Percentiles rank a stretch among this genome's conserved stretches.
phyloP scores from a whole-genome alignment of 225 moss, liverwort and hornwort species.

The Takakia lepidozioides region DNA sequence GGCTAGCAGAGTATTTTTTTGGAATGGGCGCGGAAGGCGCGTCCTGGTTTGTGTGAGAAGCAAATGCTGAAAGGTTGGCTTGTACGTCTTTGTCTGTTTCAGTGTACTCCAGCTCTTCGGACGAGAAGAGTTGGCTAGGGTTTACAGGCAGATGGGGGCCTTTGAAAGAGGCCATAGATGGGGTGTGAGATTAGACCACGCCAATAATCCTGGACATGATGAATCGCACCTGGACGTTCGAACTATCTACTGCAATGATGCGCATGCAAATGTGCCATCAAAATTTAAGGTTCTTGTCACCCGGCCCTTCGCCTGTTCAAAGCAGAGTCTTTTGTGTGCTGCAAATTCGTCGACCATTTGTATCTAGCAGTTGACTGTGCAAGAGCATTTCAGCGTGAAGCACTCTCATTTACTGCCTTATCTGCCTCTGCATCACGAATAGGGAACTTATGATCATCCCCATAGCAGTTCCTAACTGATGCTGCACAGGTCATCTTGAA shows the following conservation, averaged over 20 bases:
- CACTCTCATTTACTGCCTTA: no score
- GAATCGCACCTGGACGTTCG: constrained; percentile 41
- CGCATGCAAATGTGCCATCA: constrained; percentile 38
- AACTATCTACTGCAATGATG: constrained; percentile 73
- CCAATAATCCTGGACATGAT: constrained; percentile 15
- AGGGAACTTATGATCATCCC: no score
- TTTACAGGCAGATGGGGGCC: constrained; percentile 3
- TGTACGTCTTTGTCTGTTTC: no score
- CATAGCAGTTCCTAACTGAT: no score
- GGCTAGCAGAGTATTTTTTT: no score
- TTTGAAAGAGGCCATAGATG: background rate
- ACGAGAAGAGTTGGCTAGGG: no score
- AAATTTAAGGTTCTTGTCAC: constrained; percentile 48
- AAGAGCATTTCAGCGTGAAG: background rate
- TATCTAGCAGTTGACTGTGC: background rate
- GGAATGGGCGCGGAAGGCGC: no score
- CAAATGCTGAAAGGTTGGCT: no score
- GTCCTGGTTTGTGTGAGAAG: no score
- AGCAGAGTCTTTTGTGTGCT: background rate
- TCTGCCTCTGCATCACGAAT: no score
- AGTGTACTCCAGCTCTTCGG: no score
- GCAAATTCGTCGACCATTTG: background rate
- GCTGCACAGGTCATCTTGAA: no score
- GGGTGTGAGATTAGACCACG: background rate
- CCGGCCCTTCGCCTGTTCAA: background rate